Percentiles rank a stretch among this genome's conserved stretches.
Conservation (phyloP, 495 filamentous ascomycete species). For the Astrocystis sublimbata region DNA sequence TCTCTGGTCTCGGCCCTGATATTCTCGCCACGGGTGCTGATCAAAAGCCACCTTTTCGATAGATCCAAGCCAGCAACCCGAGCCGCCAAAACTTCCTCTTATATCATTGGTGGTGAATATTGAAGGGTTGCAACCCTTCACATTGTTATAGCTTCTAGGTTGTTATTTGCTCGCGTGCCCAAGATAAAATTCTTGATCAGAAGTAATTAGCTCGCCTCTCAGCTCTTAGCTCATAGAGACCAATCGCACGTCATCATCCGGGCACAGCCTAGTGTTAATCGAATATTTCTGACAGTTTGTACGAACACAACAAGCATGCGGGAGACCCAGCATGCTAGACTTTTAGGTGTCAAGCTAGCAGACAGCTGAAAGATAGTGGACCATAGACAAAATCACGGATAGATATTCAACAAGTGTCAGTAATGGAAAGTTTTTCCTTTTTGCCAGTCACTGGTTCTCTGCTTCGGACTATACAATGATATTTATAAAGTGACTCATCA, state of each 20-base stretch:
- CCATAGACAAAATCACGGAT: no score
- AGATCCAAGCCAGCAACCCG: background rate
- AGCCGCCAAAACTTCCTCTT: no score
- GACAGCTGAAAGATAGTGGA: no score
- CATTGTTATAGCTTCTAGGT: background rate
- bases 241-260: background rate
- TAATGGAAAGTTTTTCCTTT: no score
- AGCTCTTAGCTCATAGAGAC: background rate
- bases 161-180: background rate
- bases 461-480: no score
- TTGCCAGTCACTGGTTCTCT: no score
- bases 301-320: background rate
- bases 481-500: no score
- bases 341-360: no score
- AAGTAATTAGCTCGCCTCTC: background rate
- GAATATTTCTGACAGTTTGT: background rate
- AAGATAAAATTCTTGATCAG: no score
- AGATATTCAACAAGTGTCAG: no score
- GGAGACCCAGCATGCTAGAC: no score
- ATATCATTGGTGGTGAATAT: background rate
- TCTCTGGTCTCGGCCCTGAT: background rate
- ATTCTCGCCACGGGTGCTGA: background rate
- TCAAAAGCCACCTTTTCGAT: background rate
- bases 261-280: background rate
- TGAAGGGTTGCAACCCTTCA: no score